A percentile compares a stretch with the other conserved stretches of the same genome.
phyloP scores from a whole-genome alignment of 176 grass and related monocot species.

The Oryza australiensis region DNA sequence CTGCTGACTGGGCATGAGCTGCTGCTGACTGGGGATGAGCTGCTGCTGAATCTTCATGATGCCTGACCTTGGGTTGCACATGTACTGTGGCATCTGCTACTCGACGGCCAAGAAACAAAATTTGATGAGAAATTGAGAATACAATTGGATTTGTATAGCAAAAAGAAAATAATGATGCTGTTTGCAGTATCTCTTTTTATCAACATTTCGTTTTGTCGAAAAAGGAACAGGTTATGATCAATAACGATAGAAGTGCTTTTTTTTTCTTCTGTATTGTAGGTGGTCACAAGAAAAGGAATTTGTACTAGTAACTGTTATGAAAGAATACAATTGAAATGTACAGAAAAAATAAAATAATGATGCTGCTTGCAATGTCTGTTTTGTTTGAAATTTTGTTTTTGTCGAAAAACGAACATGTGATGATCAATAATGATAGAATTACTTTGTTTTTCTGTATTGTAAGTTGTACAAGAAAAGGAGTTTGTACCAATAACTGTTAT shows the following conservation, averaged over 20 bases:
- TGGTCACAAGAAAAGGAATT: too few relatives aligned
- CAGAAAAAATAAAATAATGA: not conserved
- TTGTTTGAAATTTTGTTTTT: not conserved
- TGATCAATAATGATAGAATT: not conserved
- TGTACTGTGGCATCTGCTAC: constrained; percentile 48
- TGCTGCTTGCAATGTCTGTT: not conserved
- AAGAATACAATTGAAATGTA: not conserved
- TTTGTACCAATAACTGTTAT: not conserved
- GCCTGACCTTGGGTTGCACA: constrained; percentile 30
- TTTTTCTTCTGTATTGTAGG: too few relatives aligned
- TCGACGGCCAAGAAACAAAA: not conserved
- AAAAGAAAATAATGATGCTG: not conserved
- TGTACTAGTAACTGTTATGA: not conserved
- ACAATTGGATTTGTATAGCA: not conserved
- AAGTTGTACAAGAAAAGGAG: too few relatives aligned
- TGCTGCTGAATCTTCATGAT: constrained; percentile 44
- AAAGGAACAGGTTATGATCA: not conserved
- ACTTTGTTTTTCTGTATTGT: too few relatives aligned
- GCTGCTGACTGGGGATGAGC: constrained; percentile 9
- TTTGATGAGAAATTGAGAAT: not conserved
- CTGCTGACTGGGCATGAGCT: constrained; percentile 18
- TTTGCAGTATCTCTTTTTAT: not conserved
- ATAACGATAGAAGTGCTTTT: not conserved
- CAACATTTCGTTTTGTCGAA: not conserved
- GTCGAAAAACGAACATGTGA: not conserved